These are phyloP conservation scores for Aspergillus caelatus DNA, from an alignment of 2,329 filamentous ascomycete species.

Conservation along the genomic window DNA sequence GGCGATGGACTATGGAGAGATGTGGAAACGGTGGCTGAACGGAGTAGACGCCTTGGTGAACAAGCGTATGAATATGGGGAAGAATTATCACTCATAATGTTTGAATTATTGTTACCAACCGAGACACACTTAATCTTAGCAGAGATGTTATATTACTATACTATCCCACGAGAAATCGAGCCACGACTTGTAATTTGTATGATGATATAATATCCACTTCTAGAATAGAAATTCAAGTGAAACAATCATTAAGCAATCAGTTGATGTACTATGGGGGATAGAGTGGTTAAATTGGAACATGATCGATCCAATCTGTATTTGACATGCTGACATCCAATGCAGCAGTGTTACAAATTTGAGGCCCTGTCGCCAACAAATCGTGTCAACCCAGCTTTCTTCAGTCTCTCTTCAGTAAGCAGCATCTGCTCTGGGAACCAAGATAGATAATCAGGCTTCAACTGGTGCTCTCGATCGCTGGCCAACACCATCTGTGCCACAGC, in stretches of 20 bases:
- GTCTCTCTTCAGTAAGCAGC: constrained; percentile 29
- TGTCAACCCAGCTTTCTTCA: constrained; percentile 19
- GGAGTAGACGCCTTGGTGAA: constrained; percentile 28
- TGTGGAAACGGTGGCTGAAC: constrained; percentile 24
- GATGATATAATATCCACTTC: not conserved
- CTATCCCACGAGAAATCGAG: no score
- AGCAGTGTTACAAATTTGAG: not conserved
- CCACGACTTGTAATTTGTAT: not conserved
- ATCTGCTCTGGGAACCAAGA: constrained; percentile 35
- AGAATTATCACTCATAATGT: not conserved
- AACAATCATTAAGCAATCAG: not conserved
- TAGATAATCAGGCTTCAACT: constrained; percentile 14
- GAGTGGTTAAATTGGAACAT: not conserved
- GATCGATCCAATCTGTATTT: not conserved
- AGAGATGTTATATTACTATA: no score
- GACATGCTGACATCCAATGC: no score
- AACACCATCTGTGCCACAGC: constrained; percentile 31
- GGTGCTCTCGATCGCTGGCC: constrained; percentile 15
- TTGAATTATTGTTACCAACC: not conserved
- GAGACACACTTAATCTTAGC: not conserved
- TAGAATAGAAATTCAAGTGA: not conserved
- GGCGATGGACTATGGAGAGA: constrained; percentile 18
- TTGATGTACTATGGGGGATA: not conserved
- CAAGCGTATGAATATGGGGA: constrained; percentile 23
- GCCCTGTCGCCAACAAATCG: constrained; percentile 4